phyloP scores from a whole-genome alignment of 176 grass and related monocot species.

The Carex myosuroides region DNA sequence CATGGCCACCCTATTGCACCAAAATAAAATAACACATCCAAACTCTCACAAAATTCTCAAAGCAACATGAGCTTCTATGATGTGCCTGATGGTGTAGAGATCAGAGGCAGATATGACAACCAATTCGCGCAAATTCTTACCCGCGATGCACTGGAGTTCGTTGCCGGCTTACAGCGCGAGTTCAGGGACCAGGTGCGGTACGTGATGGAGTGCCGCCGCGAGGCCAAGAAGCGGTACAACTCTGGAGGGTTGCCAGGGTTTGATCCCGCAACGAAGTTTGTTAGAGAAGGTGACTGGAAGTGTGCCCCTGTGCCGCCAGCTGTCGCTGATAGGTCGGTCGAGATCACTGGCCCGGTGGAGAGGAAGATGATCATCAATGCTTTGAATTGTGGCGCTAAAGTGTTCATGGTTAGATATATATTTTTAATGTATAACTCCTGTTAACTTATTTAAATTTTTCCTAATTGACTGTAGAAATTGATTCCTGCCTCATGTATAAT shows the following conservation, averaged over 20 bases:
- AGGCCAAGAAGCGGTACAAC: constrained; percentile 63
- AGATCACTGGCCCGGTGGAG: constrained; percentile 87
- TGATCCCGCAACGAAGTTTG: constrained; percentile 53
- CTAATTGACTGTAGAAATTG: neutral
- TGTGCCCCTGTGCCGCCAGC: constrained; percentile 60
- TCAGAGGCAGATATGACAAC: constrained; percentile 61
- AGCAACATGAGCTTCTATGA: constrained; percentile 37
- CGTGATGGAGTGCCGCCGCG: constrained; percentile 59
- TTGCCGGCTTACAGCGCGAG: constrained; percentile 60
- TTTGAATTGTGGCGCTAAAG: constrained; percentile 89
- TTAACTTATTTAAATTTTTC: neutral
- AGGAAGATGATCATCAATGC: constrained; percentile 98
- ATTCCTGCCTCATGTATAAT: neutral
- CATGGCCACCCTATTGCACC: neutral
- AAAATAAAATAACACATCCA: neutral
- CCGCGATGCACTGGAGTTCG: constrained; percentile 61
- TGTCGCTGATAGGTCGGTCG: constrained; percentile 62
- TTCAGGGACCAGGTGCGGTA: constrained; percentile 61
- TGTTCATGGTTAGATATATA: constrained; percentile 32
- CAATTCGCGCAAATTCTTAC: constrained; percentile 64
- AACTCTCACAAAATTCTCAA: neutral
- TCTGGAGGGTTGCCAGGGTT: constrained; percentile 54
- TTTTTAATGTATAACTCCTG: neutral
- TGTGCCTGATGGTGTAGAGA: constrained; percentile 68
- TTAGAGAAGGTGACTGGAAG: constrained; percentile 50